phyloP scores from a whole-genome alignment of 805 yeast genomes.

The Yamadazyma scolyti region DNA sequence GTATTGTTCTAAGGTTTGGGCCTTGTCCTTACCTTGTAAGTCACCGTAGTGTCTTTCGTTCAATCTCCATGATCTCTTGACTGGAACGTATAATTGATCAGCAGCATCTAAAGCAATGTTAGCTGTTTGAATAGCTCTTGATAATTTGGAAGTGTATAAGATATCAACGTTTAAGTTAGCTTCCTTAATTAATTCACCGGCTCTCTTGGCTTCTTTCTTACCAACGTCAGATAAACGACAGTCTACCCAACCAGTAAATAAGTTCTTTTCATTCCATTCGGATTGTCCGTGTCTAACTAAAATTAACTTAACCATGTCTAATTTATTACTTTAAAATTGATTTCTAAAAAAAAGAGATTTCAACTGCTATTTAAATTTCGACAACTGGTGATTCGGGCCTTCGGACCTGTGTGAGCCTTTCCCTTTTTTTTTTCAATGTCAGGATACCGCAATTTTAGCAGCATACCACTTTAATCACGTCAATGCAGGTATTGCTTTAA shows the following conservation, averaged over 20 bases:
- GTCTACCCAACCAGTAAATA: conserved; percentile 99
- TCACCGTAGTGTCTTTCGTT: conserved; percentile 99
- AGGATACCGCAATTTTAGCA: too few relatives aligned
- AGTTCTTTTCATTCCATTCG: conserved; percentile 97
- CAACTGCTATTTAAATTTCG: conserved; percentile 3
- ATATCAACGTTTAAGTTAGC: conserved; percentile 82
- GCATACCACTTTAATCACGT: too few relatives aligned
- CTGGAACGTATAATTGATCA: conserved; percentile 88
- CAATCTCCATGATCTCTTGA: conserved; percentile 94
- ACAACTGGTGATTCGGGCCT: conserved; percentile 14
- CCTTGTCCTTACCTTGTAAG: conserved; percentile 97
- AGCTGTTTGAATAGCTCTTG: conserved; percentile 97
- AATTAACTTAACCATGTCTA: conserved; percentile 62
- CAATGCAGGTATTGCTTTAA: too few relatives aligned
- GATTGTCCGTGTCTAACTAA: conserved; percentile 99
- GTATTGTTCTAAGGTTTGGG: conserved; percentile 80
- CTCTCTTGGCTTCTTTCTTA: conserved; percentile 85
- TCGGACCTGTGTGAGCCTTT: conserved; percentile 13
- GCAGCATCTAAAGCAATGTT: conserved; percentile 87
- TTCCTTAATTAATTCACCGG: conserved; percentile 88
- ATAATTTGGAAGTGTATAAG: conserved; percentile 83
- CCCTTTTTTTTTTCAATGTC: too few relatives aligned
- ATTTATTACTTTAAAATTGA: neutral
- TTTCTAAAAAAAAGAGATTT: neutral
- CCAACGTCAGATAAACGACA: conserved; percentile 81